These are phyloP conservation scores for Solanum acaule DNA, from an alignment of 257 asterid genomes.

Conservation along the genomic window DNA sequence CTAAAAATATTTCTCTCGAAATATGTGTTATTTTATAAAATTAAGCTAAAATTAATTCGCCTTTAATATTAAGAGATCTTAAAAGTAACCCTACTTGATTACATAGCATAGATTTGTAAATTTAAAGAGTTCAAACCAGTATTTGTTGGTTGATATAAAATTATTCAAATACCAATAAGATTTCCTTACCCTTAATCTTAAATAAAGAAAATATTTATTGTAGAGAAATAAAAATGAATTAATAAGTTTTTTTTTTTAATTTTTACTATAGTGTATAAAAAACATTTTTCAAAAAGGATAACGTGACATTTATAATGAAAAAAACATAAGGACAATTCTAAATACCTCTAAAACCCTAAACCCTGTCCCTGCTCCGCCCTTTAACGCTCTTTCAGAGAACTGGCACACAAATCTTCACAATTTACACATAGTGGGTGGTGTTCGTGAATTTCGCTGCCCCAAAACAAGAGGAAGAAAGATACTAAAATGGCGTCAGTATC, in stretches of 20 bases:
- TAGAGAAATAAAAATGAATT: not conserved
- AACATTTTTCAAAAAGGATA: not conserved
- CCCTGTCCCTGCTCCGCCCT: conserved; percentile 2
- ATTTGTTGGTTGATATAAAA: not conserved
- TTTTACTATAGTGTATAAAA: not conserved
- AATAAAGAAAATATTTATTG: fast-evolving
- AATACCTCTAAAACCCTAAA: conserved; percentile 23
- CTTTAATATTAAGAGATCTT: not conserved
- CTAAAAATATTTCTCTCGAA: too few relatives aligned
- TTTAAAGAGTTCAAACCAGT: not conserved
- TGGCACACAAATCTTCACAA: not conserved
- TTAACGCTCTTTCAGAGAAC: not conserved
- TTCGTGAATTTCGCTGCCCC: not conserved
- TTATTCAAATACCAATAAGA: not conserved
- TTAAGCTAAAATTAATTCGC: not conserved
- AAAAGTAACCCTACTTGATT: not conserved
- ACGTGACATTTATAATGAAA: not conserved
- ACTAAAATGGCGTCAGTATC: conserved; percentile 17
- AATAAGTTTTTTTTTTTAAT: too few relatives aligned
- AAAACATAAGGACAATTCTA: not conserved
- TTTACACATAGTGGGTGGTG: conserved; percentile 16
- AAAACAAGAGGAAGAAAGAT: not conserved
- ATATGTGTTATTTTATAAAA: too few relatives aligned
- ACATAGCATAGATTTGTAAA: not conserved
- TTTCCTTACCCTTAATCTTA: not conserved